Evolutionary conservation across 805 yeast species (phyloP), one percentile per base, ranked within the genome.

Genomic region (Candida ovalis): DNA sequence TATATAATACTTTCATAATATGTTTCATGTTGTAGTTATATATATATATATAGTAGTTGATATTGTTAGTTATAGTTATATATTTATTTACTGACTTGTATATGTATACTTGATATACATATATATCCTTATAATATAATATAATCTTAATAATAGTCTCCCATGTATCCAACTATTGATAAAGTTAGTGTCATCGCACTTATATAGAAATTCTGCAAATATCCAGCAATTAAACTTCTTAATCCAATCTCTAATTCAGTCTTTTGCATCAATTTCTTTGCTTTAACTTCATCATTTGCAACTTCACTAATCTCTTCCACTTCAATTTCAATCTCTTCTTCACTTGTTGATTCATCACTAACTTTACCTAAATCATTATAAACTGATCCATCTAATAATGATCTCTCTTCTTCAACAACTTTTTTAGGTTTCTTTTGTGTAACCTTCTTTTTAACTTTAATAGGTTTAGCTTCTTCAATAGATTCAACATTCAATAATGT

Each of bases 131-230:
- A n/a, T n/a, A n/a, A 22, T 21, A 5, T 21, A 22, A n/a, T 12
- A 30, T 27, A 8, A 27, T 8, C 35, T 55, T 54, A 61, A 35
- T 53, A 46, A 38, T 52, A 52, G 58, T 82, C 88, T 12, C 88
- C 88, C 47, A 77, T 59, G 46, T 79, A 71, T 13, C 88, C 88
- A 52, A 82, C 61, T 10, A 73, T 57, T 21, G 83, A 73, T 44
- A 82, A 62, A 4, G 73, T 59, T 45, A 80, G 75, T 0, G 81
- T 76, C 12, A 67, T 51, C 8, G 76, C 75, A 17, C 77, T 60
- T 30, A 81, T 56, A 15, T 63, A 65, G 8, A 75, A 66, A 3
- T 78, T 75, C 23, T 69, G 55, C 25, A 62, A 47, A 59, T 76
- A 76, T 10, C 72, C 71, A 1, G 61, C 45, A 45, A 65, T 62